Evolutionary conservation across 2,329 filamentous ascomycete species (phyloP), one percentile per base, ranked within the genome.

Genomic region (Hirsutella minnesotensis): DNA sequence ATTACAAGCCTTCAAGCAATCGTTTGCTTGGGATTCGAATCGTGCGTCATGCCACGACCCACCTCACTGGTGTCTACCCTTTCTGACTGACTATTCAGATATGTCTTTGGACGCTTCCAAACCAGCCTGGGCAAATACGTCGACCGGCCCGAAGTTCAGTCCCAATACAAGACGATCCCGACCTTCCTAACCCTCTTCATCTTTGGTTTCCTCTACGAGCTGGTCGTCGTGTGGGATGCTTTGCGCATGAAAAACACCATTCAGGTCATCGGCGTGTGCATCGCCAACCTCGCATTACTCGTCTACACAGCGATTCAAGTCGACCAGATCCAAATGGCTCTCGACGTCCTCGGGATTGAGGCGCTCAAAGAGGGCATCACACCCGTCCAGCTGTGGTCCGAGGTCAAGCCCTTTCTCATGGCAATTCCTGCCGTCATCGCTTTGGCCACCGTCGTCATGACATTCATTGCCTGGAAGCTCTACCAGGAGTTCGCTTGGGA

Each of bases 401-500:
- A 81, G 44, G 75, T 89, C 27, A 72, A 77, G 53, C 83, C 86
- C 1, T 88, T 84, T 53, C 72, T 98, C 29, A 75, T 95, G 49
- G 83, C 90, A 10, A 87, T 94, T 43, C 92, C 92, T 0, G 80
- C 77, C 53, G 77, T 98, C 45, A 83, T 96, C 50, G 87, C 78
- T 1, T 64, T 94, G 24, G 77, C 77, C 24, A 90, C 85, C 3
- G 49, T 89, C 5, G 56, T 79, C 42, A 81, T 96, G 72, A 72
- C 72, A 13, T 83, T 87, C 48, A 69, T 89, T 41, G 81, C 90
- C 2, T 96, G 88, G 85, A 95, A 95, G 67, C 74, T 98, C 27
- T 96, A 98, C 60, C 88, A 95, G 58, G 90, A 95, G 62, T 98
- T 98, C 64, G 90, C 92, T 10, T 98, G 92, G 92, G 92, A 92